Percentiles rank a stretch among this genome's conserved stretches.
These are phyloP conservation scores for Anisogramma anomala DNA, from an alignment of 2,329 filamentous ascomycete species.

Conservation along the genomic window DNA sequence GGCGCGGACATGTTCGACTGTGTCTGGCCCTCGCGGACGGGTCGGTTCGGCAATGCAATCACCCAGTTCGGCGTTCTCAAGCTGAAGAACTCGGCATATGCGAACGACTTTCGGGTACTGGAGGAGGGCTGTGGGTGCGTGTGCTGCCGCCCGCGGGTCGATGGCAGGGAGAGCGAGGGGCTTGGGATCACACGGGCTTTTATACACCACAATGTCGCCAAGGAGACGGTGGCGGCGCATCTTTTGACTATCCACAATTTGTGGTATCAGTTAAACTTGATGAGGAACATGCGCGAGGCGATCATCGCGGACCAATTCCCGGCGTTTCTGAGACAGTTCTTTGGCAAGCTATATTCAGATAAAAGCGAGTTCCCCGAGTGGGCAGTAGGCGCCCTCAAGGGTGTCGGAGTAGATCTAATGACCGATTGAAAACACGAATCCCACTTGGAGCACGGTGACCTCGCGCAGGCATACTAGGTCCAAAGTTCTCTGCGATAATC, in stretches of 20 bases:
- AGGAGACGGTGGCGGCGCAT: conserved; percentile 85
- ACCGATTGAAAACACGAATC: conserved; percentile 21
- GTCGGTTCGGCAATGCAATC: conserved; percentile 89
- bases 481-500: not conserved
- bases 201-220: conserved; percentile 80
- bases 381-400: conserved; percentile 68
- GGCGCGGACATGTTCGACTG: conserved; percentile 99
- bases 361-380: conserved; percentile 63
- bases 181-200: conserved; percentile 79
- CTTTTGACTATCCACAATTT: conserved; percentile 91
- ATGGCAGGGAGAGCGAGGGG: conserved; percentile 39
- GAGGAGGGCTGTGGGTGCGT: conserved; percentile 72
- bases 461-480: too few relatives aligned
- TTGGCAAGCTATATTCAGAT: conserved; percentile 58
- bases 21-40: conserved; percentile 94
- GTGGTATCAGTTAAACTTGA: conserved; percentile 78
- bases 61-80: conserved; percentile 75
- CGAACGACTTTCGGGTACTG: conserved; percentile 70
- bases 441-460: too few relatives aligned
- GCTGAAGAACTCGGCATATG: conserved; percentile 63
- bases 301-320: conserved; percentile 76
- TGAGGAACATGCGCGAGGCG: conserved; percentile 62
- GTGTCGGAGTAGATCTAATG: conserved; percentile 69
- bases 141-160: conserved; percentile 55
- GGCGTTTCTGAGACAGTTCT: conserved; percentile 66